Evolutionary conservation across 345 rosid species (phyloP).

Genomic region (Ceriops decandra): DNA sequence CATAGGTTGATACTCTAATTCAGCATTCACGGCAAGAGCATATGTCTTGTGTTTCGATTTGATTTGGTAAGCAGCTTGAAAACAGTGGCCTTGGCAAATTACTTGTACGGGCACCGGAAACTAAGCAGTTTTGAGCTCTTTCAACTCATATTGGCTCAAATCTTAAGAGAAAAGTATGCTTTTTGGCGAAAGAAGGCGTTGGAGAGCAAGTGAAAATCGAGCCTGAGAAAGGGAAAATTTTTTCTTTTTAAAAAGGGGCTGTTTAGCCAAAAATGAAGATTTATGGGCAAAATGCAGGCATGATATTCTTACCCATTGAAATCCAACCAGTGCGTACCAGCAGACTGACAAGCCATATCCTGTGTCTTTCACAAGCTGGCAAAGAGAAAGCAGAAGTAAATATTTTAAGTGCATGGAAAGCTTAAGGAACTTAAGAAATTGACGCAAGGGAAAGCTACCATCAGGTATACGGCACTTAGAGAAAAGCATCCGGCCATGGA

Average conservation of each 20-base stretch:
- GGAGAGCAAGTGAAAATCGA: constrained; percentile 48
- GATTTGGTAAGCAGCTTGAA: not conserved
- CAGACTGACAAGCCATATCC: constrained; percentile 69
- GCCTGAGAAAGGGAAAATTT: constrained; percentile 38
- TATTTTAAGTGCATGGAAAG: constrained; percentile 1
- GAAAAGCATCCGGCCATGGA: constrained; percentile 68
- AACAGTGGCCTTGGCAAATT: not conserved
- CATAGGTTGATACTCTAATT: no score
- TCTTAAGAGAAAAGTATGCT: constrained; percentile 55
- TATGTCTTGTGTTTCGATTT: not conserved
- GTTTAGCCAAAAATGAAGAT: not conserved
- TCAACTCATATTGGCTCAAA: constrained; percentile 23
- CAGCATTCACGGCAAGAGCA: not conserved
- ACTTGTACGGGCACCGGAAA: not conserved
- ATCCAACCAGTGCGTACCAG: constrained; percentile 65
- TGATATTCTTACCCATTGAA: constrained; percentile 62
- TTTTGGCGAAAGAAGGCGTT: constrained; percentile 51
- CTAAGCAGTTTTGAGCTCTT: constrained; percentile 49
- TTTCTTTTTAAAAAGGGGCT: not conserved
- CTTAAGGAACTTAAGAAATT: not conserved
- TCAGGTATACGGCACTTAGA: constrained; percentile 44
- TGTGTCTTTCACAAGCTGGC: constrained; percentile 49
- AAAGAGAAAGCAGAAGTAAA: constrained; percentile 3
- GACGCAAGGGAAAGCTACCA: constrained; percentile 38
- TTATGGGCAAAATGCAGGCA: constrained; percentile 3